A percentile compares a stretch with the other conserved stretches of the same genome.
Evolutionary conservation across 306 rosid species (phyloP).

Genomic region (Dalbergia oliveri): DNA sequence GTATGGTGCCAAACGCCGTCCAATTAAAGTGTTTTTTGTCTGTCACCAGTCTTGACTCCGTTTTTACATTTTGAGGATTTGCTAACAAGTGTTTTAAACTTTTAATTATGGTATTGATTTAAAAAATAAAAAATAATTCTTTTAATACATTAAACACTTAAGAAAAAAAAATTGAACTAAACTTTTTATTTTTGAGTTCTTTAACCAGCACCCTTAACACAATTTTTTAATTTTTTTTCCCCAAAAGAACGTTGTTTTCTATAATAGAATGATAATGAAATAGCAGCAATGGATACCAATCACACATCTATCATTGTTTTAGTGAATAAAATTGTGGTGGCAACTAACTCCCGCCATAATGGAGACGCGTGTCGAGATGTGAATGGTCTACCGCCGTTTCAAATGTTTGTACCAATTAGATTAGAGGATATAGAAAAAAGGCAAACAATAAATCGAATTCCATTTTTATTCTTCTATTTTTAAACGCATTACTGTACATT

Average conservation of each 20-base stretch:
- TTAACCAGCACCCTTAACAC: too few relatives aligned
- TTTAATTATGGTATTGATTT: too few relatives aligned
- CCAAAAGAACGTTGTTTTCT: background rate
- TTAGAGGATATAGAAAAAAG: background rate
- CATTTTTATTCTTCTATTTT: too few relatives aligned
- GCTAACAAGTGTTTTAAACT: too few relatives aligned
- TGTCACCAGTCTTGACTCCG: constrained; percentile 3
- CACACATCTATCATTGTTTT: background rate
- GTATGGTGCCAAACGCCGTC: constrained; percentile 36
- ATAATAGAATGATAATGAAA: background rate
- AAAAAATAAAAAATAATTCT: too few relatives aligned
- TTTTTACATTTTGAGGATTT: too few relatives aligned
- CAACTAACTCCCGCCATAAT: background rate
- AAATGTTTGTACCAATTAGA: background rate
- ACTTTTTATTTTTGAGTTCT: background rate
- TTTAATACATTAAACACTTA: too few relatives aligned
- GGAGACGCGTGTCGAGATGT: constrained; percentile 4
- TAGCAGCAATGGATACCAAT: background rate
- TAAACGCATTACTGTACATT: too few relatives aligned
- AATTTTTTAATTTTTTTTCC: background rate
- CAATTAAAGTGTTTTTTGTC: constrained; percentile 31
- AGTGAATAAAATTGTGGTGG: constrained; percentile 37
- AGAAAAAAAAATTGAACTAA: background rate
- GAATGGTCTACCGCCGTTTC: background rate
- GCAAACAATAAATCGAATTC: background rate